phyloP scores from a whole-genome alignment of 73 alveolate genomes.

The Tetrahymena thermophila region DNA sequence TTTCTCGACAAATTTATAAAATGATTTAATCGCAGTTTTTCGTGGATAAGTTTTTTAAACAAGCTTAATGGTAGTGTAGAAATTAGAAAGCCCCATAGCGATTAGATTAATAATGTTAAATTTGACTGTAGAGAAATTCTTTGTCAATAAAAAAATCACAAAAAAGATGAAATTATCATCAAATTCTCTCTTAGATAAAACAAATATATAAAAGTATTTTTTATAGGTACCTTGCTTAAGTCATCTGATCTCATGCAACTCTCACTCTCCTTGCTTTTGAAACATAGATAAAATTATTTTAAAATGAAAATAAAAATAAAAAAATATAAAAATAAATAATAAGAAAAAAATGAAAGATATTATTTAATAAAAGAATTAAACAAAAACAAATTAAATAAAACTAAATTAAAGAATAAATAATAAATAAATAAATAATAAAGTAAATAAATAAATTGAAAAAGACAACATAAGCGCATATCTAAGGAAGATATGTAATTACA shows the following conservation, averaged over 20 bases:
- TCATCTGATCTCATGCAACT: background rate
- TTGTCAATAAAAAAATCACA: background rate
- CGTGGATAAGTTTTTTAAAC: background rate
- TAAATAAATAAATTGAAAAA: no score
- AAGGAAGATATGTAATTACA: no score
- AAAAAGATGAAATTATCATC: background rate
- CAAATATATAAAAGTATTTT: background rate
- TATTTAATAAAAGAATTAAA: background rate
- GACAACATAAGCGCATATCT: no score
- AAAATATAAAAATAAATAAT: background rate
- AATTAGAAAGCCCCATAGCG: background rate
- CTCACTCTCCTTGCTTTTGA: background rate
- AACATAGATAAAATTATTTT: background rate
- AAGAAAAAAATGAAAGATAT: no score
- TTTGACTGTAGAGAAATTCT: background rate
- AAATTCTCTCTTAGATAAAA: background rate
- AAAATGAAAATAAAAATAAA: background rate
- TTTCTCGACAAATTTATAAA: background rate
- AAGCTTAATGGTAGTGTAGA: background rate
- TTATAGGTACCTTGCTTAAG: background rate
- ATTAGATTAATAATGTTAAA: background rate
- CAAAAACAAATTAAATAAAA: background rate
- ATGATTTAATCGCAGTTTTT: background rate
- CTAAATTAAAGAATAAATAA: background rate
- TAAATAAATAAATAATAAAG: background rate